phyloP scores from a whole-genome alignment of 1,139 yeast species.

The Candida gigantensis region DNA sequence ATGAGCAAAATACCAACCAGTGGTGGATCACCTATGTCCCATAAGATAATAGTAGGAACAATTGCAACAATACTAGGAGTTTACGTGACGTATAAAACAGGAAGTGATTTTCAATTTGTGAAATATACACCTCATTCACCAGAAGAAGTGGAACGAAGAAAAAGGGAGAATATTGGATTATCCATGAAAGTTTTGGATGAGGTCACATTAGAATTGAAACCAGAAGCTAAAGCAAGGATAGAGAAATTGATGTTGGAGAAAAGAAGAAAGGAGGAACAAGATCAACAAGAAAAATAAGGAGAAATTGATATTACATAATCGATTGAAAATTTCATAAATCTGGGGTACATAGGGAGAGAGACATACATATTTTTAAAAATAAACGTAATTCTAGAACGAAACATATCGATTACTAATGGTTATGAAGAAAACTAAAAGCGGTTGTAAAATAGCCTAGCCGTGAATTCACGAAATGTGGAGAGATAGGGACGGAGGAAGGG shows the following conservation, averaged over 20 bases:
- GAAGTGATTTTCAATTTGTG: constrained; percentile 43
- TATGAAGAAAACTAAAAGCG: too few species aligned
- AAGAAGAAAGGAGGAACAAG: constrained; percentile 9
- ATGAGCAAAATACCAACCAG: too few species aligned
- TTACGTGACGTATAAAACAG: constrained; percentile 23
- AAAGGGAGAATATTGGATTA: constrained; percentile 33
- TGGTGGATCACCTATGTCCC: constrained; percentile 39
- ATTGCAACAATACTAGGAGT: constrained; percentile 26
- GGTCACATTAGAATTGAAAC: constrained; percentile 43
- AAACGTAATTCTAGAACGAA: too few species aligned
- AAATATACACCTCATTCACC: constrained; percentile 40
- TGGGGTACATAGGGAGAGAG: too few species aligned
- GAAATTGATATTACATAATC: background rate
- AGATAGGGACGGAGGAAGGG: too few species aligned
- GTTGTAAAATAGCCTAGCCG: too few species aligned
- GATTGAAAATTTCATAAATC: too few species aligned
- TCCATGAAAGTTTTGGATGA: constrained; percentile 35
- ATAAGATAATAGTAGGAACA: constrained; percentile 39
- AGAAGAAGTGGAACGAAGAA: constrained; percentile 43
- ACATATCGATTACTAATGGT: too few species aligned
- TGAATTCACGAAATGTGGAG: too few species aligned
- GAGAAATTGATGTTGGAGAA: constrained; percentile 24
- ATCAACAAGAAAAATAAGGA: constrained; percentile 6
- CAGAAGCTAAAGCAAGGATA: constrained; percentile 43
- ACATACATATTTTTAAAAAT: too few species aligned